phyloP scores from a whole-genome alignment of 2,329 filamentous ascomycete species.

The Sclerotinia subarctica region DNA sequence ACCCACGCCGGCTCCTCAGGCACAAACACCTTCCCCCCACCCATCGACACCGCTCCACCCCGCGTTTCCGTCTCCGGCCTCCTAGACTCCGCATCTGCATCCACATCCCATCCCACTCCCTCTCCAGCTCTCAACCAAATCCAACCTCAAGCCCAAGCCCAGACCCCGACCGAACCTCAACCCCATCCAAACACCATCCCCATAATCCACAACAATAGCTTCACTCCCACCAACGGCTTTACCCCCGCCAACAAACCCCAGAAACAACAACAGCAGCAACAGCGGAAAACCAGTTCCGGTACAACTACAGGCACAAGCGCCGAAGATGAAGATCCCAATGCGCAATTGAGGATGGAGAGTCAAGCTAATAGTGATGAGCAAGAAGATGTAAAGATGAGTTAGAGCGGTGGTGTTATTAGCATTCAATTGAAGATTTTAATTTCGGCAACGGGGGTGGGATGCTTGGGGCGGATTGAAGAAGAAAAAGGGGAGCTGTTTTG shows the following conservation, averaged over 20 bases:
- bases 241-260: conserved; percentile 36
- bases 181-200: neutral
- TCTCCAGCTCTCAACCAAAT: neutral
- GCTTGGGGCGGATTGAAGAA: neutral
- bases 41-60: neutral
- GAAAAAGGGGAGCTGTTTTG: neutral
- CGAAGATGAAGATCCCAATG: conserved; percentile 35
- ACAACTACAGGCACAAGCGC: conserved; percentile 20
- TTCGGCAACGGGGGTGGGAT: neutral
- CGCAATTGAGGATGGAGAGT: conserved; percentile 37
- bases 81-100: neutral
- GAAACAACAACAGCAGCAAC: conserved; percentile 33
- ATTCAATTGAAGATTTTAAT: neutral
- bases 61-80: conserved; percentile 15
- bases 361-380: conserved; percentile 3
- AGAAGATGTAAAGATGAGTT: conserved; percentile 36
- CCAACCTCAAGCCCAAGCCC: neutral
- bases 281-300: conserved; percentile 19
- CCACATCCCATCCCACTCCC: neutral
- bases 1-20: neutral
- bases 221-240: conserved; percentile 31
- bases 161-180: neutral
- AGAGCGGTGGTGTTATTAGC: neutral
- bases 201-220: neutral
- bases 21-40: neutral